Percentiles rank a stretch among this genome's conserved stretches.
Evolutionary conservation across 805 yeast genomes (phyloP).

Genomic region (Tetrapisispora iriomotensis): DNA sequence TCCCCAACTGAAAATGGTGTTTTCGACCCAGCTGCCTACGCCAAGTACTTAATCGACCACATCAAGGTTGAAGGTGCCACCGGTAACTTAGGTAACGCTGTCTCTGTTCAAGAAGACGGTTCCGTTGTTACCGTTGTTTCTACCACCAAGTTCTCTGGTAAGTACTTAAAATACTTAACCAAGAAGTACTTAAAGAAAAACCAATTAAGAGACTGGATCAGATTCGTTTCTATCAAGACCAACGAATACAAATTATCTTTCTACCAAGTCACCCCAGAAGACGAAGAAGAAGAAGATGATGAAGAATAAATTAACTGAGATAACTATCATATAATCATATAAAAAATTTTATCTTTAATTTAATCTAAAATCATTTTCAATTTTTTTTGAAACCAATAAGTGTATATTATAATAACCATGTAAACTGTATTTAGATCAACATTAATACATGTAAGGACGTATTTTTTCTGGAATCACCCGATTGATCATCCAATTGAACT

Average conservation of each 20-base stretch:
- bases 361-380: neutral
- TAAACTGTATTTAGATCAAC: no score
- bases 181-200: constrained; percentile 99
- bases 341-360: constrained; percentile 1
- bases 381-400: constrained; percentile 1
- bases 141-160: constrained; percentile 95
- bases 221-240: constrained; percentile 92
- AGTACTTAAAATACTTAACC: constrained; percentile 98
- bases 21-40: constrained; percentile 95
- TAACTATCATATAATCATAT: neutral
- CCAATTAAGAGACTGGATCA: constrained; percentile 99
- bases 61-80: constrained; percentile 95
- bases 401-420: no score
- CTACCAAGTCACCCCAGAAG: constrained; percentile 98
- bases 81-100: constrained; percentile 94
- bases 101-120: constrained; percentile 83
- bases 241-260: constrained; percentile 95
- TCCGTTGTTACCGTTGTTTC: constrained; percentile 82
- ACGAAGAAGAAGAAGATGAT: constrained; percentile 70
- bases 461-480: no score
- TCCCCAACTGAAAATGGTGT: constrained; percentile 97
- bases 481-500: no score
- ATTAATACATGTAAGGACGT: no score
- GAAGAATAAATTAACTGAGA: constrained; percentile 26
- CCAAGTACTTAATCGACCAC: constrained; percentile 96